These are phyloP conservation scores for Lyophyllum semitale DNA, from an alignment of 768 basidiomycete species.

Conservation along the genomic window DNA sequence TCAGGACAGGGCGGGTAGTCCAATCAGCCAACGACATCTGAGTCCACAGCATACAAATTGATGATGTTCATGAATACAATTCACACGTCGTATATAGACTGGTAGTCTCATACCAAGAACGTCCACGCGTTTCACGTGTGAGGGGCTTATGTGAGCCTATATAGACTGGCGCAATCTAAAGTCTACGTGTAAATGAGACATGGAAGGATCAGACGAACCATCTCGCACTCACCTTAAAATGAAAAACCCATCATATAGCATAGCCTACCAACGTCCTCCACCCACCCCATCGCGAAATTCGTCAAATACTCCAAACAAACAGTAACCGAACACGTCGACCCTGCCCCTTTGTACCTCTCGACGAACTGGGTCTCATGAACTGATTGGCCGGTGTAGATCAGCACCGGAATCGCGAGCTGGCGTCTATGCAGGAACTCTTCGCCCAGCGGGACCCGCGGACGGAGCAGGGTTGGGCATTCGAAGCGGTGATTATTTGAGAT, in stretches of 20 bases:
- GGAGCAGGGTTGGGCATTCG: conserved; percentile 14
- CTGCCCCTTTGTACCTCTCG: conserved; percentile 16
- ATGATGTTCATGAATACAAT: too few relatives aligned
- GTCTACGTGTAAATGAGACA: too few relatives aligned
- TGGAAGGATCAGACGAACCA: too few relatives aligned
- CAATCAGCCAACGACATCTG: too few relatives aligned
- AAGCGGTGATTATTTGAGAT: conserved; percentile 33
- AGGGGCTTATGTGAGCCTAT: too few relatives aligned
- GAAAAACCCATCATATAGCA: neutral
- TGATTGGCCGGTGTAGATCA: conserved; percentile 21
- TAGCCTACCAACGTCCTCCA: neutral
- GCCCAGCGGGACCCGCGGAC: conserved; percentile 21
- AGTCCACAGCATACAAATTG: too few relatives aligned
- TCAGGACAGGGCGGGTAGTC: too few relatives aligned
- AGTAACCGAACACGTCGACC: conserved; percentile 13
- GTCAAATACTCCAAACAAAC: conserved; percentile 11
- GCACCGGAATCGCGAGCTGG: conserved; percentile 19
- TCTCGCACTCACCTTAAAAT: too few relatives aligned
- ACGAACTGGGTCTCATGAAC: conserved; percentile 23
- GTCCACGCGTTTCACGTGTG: too few relatives aligned
- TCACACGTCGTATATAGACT: too few relatives aligned
- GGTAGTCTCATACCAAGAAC: too few relatives aligned
- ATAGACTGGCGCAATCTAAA: too few relatives aligned
- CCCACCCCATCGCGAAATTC: neutral
- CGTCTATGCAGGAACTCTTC: conserved; percentile 27